Conservation (phyloP, 331 rosid genomes). For the Prunus yedoensis region DNA sequence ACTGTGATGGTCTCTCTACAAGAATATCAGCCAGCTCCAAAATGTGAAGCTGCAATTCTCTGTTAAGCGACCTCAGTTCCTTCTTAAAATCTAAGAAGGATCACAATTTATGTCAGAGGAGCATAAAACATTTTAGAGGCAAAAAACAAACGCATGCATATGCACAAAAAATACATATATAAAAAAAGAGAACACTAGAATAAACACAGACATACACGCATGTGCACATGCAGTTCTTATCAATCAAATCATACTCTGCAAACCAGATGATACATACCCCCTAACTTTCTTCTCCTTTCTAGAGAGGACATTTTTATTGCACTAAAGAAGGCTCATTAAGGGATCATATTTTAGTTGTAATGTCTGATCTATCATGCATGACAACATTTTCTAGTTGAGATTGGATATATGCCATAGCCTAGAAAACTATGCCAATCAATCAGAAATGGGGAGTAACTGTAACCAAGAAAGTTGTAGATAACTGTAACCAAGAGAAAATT, state of each 20-base stretch:
- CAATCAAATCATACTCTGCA: background rate
- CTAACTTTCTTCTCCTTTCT: background rate
- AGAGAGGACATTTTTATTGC: background rate
- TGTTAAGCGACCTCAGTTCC: conserved; percentile 84
- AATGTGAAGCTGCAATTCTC: conserved; percentile 79
- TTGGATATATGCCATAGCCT: background rate
- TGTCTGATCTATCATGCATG: background rate
- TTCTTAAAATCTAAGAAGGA: conserved; percentile 68
- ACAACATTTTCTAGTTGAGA: background rate
- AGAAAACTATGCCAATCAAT: background rate
- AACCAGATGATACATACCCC: background rate
- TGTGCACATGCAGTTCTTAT: background rate
- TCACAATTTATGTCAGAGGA: conserved; percentile 9
- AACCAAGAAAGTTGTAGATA: background rate
- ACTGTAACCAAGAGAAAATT: background rate
- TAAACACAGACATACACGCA: background rate
- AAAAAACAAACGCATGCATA: background rate
- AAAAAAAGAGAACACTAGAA: background rate
- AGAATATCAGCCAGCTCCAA: conserved; percentile 96
- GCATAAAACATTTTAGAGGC: background rate
- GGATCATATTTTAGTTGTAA: background rate
- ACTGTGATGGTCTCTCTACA: conserved; percentile 88
- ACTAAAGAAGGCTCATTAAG: background rate
- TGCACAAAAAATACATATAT: background rate
- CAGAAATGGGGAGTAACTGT: background rate